These are phyloP conservation scores for Chytriomyces sp. DNA, from an alignment of 192 early-diverging fungal species.

Conservation along the genomic window DNA sequence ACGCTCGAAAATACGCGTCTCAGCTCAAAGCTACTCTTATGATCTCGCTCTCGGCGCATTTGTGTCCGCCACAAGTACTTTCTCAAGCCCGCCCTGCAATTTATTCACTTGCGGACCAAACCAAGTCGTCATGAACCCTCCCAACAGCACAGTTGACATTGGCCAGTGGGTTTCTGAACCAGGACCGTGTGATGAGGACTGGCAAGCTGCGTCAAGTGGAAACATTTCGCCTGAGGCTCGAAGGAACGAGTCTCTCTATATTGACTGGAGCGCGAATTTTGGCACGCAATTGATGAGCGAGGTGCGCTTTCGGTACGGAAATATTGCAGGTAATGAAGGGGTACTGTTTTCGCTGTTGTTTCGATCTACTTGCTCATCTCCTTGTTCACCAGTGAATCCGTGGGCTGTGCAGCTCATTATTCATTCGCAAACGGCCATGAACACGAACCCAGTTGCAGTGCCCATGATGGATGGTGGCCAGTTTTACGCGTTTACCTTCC, in stretches of 20 bases:
- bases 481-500: conserved; percentile 20
- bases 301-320: conserved; percentile 24
- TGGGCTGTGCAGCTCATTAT: conserved; percentile 20
- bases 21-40: not conserved
- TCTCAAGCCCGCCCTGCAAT: not conserved
- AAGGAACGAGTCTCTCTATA: conserved; percentile 5
- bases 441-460: not conserved
- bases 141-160: not conserved
- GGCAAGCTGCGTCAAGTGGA: not conserved
- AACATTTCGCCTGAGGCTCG: not conserved
- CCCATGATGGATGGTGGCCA: not conserved
- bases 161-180: conserved; percentile 17
- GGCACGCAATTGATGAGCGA: conserved; percentile 18
- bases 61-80: not conserved
- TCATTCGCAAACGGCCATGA: conserved; percentile 14
- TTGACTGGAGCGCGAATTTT: conserved; percentile 23
- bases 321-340: not conserved
- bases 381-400: not conserved
- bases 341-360: too few relatives aligned
- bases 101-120: conserved; percentile 6
- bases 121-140: conserved; percentile 4
- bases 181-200: conserved; percentile 3
- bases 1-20: too few relatives aligned
- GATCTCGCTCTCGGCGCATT: conserved; percentile 1
- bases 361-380: too few relatives aligned